Evolutionary conservation across 805 yeast genomes (phyloP).

Genomic region (Scheffersomyces lignosus): DNA sequence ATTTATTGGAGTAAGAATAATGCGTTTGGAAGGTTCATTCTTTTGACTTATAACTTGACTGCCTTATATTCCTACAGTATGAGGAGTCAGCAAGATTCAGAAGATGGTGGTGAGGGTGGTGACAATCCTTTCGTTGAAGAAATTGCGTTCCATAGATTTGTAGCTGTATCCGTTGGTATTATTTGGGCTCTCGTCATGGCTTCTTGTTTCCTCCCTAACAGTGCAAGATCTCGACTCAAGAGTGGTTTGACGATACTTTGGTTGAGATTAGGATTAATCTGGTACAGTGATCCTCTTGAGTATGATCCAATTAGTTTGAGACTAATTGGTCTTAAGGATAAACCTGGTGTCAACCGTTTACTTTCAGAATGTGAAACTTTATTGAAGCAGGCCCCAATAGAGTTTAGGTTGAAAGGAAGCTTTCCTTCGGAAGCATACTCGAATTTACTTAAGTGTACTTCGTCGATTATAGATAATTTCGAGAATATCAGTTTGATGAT

Average conservation of each 20-base stretch:
- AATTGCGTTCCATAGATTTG: slow-evolving; percentile 76
- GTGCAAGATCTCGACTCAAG: slow-evolving; percentile 70
- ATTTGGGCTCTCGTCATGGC: slow-evolving; percentile 76
- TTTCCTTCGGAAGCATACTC: slow-evolving; percentile 59
- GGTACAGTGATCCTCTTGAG: slow-evolving; percentile 74
- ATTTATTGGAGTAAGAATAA: slow-evolving; percentile 63
- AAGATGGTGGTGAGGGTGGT: slow-evolving; percentile 68
- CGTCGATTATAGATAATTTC: slow-evolving; percentile 68
- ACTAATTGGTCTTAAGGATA: slow-evolving; percentile 45
- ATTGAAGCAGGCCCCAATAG: slow-evolving; percentile 72
- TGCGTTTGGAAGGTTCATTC: slow-evolving; percentile 67
- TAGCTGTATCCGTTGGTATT: slow-evolving; percentile 72
- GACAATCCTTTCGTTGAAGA: slow-evolving; percentile 65
- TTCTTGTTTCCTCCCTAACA: slow-evolving; percentile 64
- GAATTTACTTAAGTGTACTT: slow-evolving; percentile 53
- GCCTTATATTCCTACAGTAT: slow-evolving; percentile 73
- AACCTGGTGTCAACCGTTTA: slow-evolving; percentile 49
- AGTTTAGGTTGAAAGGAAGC: slow-evolving; percentile 70
- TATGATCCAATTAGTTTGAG: slow-evolving; percentile 28
- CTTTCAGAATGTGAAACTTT: slow-evolving; percentile 61
- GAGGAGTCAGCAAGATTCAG: slow-evolving; percentile 51
- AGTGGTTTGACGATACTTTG: slow-evolving; percentile 67
- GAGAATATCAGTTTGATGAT: slow-evolving; percentile 73
- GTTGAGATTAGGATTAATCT: slow-evolving; percentile 76
- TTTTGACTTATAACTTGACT: slow-evolving; percentile 76